Base-by-base conservation (phyloP, 371 early-diverging fungal species). In the Mortierella sp. region DNA sequence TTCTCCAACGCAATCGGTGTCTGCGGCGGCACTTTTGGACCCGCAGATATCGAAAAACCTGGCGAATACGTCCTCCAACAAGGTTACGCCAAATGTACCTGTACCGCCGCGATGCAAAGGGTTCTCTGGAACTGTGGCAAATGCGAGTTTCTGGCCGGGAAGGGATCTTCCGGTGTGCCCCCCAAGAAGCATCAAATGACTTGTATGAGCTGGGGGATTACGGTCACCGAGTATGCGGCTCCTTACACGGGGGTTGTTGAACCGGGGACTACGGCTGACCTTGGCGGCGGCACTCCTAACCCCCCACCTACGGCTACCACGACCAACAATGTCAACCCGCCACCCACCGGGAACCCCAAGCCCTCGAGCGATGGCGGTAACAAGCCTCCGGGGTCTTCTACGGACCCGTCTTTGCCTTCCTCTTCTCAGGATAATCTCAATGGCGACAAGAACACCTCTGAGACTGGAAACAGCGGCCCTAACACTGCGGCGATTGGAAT, bases 121-220 rank as follows among this genome's bases (percentile, higher is more conserved):
- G 76, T 81, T 21, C 81, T 85, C 14, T 85, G 86, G 86, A 81
- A 61, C 34, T 85, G 86, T 50, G 78, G 72, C 40, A 78, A 73
- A 24, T 85, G 86, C 46, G 79, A 79, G 40, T n/a, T 67, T 10
- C 24, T 74, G 40, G 81, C 76, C 0, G 86, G 86, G 5, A 43
- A 70, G 50, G 72, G 76, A 3, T 43, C 77, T 57, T 72, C 70
- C 19, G 54, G 77, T 21, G 79, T 79, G 4, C 81, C 86, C 21
- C 86, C 86, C 24, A 76, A 78, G 59, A 74, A 75, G 73, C 76
- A 81, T 64, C 79, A 74, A 59, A 76, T 75, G 10, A 67, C 75
- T 5, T 85, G 86, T 70, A 54, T 85, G 8, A 61, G 64, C 3
- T 85, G 81, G 81, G 79, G 76, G 1, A 76, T 72, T 37, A 67